These are phyloP conservation scores for Exophiala lecanii-corni DNA, from an alignment of 2,329 filamentous ascomycete species.

Conservation along the genomic window DNA sequence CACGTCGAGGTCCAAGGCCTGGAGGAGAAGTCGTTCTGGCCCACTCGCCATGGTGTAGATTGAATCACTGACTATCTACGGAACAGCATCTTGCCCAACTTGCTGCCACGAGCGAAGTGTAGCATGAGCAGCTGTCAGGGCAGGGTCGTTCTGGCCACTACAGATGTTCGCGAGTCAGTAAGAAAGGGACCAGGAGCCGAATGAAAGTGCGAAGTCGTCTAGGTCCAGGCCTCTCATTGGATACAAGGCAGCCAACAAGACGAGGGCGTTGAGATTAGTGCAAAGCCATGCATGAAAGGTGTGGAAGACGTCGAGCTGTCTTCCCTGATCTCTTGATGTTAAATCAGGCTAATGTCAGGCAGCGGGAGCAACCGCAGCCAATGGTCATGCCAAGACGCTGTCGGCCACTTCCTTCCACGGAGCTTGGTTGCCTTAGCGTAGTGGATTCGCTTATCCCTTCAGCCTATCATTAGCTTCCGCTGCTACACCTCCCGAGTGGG, in stretches of 20 bases:
- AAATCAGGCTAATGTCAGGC: constrained; percentile 18
- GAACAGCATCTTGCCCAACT: not conserved
- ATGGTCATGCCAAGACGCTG: constrained; percentile 22
- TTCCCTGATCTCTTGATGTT: constrained; percentile 16
- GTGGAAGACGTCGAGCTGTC: constrained; percentile 2
- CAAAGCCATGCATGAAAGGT: not conserved
- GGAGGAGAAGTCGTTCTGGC: too few relatives aligned
- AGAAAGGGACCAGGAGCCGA: constrained; percentile 8
- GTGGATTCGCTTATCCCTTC: not conserved
- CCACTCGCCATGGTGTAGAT: not conserved
- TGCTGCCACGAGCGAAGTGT: not conserved
- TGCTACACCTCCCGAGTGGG: too few relatives aligned
- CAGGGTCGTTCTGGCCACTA: constrained; percentile 8
- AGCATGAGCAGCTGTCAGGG: constrained; percentile 1
- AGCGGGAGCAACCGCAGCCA: constrained; percentile 22
- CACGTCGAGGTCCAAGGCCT: too few relatives aligned
- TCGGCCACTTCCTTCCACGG: constrained; percentile 15
- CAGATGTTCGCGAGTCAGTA: constrained; percentile 1
- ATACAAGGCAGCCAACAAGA: constrained; percentile 4
- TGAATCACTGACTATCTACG: constrained; percentile 2
- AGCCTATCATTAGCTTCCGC: constrained; percentile 4
- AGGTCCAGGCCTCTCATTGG: constrained; percentile 15
- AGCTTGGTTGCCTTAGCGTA: not conserved
- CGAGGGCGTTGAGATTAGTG: constrained; percentile 12
- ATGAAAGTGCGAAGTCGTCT: constrained; percentile 11